phyloP scores from a whole-genome alignment of 495 filamentous ascomycete genomes.

The Daldinia concentrica region DNA sequence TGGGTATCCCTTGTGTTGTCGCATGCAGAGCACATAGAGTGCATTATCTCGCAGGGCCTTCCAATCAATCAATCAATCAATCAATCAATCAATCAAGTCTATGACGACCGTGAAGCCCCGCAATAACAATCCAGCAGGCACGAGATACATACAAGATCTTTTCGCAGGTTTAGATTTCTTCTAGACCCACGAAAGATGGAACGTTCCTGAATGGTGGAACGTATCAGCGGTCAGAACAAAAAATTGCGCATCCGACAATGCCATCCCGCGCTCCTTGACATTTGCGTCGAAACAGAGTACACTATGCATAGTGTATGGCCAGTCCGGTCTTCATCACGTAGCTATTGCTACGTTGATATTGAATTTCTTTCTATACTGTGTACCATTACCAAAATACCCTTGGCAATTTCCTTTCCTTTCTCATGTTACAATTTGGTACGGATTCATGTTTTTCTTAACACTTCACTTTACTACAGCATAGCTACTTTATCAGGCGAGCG shows the following conservation, averaged over 20 bases:
- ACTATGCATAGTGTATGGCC: neutral
- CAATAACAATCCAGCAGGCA: constrained; percentile 1
- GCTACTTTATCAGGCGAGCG: constrained; percentile 8
- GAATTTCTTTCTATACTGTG: constrained; percentile 7
- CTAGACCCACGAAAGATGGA: constrained; percentile 22
- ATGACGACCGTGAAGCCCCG: constrained; percentile 12
- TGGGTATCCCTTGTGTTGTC: constrained; percentile 1
- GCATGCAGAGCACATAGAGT: constrained; percentile 5
- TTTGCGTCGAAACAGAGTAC: constrained; percentile 2
- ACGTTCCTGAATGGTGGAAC: constrained; percentile 1
- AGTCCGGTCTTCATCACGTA: constrained; percentile 5
- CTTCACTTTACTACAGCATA: neutral
- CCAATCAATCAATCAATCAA: constrained; percentile 16
- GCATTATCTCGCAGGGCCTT: constrained; percentile 35
- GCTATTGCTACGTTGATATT: constrained; percentile 9
- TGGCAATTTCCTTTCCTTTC: neutral
- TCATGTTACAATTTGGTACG: neutral
- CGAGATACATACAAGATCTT: constrained; percentile 10
- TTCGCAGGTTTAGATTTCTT: neutral
- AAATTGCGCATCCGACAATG: constrained; percentile 20
- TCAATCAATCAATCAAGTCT: constrained; percentile 9
- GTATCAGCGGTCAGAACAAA: constrained; percentile 14
- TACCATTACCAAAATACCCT: constrained; percentile 29
- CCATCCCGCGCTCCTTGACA: constrained; percentile 6
- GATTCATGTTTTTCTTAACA: neutral